Percentiles rank a stretch among this genome's conserved stretches.
Evolutionary conservation across 352 stramenopile species (phyloP).

Genomic region (Globisporangium nodosum): DNA sequence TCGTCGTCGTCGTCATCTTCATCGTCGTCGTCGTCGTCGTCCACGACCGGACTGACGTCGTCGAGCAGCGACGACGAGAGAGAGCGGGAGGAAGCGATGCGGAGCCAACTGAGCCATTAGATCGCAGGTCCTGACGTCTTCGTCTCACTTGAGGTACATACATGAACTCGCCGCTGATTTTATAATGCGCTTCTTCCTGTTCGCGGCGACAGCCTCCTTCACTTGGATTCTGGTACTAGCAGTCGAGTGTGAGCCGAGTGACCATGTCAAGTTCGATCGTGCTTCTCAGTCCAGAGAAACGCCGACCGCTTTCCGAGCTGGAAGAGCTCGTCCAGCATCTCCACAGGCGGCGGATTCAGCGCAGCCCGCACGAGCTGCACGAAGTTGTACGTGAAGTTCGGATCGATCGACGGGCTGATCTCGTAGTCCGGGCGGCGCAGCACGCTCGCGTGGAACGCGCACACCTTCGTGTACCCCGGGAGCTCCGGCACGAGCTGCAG

Average conservation of each 20-base stretch:
- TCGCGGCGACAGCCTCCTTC: not conserved
- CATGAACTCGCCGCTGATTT: too few relatives aligned
- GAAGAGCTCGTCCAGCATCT: conserved; percentile 66
- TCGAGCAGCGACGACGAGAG: conserved; percentile 41
- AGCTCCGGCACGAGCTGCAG: conserved; percentile 66
- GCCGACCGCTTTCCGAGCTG: conserved; percentile 45
- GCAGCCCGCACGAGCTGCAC: conserved; percentile 48
- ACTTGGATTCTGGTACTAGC: not conserved
- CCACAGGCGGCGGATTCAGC: conserved; percentile 45
- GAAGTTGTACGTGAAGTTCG: conserved; percentile 50
- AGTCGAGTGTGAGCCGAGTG: not conserved
- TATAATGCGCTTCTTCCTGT: too few relatives aligned
- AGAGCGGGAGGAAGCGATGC: not conserved
- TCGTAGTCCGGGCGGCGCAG: conserved; percentile 61
- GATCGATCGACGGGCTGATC: conserved; percentile 67
- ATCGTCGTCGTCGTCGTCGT: conserved; percentile 35
- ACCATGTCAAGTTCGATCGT: not conserved
- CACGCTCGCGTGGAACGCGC: conserved; percentile 51
- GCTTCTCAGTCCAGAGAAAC: conserved; percentile 35
- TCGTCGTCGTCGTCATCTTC: conserved; percentile 42
- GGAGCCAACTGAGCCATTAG: not conserved
- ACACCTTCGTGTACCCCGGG: conserved; percentile 60
- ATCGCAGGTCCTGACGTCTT: too few relatives aligned
- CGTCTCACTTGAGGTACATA: too few relatives aligned
- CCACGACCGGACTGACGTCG: conserved; percentile 27